A percentile compares a stretch with the other conserved stretches of the same genome.
phyloP scores from a whole-genome alignment of 371 early-diverging fungal species.

The Quaeritorhiza haematococci region DNA sequence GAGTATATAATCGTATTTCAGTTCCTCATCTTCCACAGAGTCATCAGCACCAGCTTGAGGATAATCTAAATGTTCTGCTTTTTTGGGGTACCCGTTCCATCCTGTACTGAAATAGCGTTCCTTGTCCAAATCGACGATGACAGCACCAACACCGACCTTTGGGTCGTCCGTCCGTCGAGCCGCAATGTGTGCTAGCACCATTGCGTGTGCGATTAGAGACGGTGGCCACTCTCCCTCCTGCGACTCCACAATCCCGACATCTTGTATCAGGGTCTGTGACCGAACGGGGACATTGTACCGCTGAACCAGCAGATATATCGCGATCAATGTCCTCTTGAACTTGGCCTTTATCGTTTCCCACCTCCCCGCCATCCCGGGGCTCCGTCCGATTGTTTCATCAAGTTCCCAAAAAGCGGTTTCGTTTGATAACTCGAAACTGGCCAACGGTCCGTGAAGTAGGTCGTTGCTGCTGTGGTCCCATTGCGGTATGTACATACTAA shows the following conservation, averaged over 20 bases:
- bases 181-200: conserved; percentile 39
- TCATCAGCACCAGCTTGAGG: conserved; percentile 38
- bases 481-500: conserved; percentile 29
- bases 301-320: conserved; percentile 6
- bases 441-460: neutral
- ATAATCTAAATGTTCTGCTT: conserved; percentile 31
- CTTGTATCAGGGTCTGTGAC: neutral
- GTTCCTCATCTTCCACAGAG: conserved; percentile 33
- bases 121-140: conserved; percentile 20
- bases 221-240: neutral
- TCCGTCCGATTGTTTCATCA: conserved; percentile 7
- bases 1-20: conserved; percentile 38
- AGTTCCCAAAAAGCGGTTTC: conserved; percentile 9
- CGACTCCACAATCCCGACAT: neutral
- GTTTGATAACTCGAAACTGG: neutral
- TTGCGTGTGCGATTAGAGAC: conserved; percentile 33
- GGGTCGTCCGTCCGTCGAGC: conserved; percentile 37
- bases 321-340: conserved; percentile 15
- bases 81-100: conserved; percentile 39
- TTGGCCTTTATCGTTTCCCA: conserved; percentile 14
- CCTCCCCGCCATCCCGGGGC: conserved; percentile 13
- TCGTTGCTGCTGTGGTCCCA: conserved; percentile 18
- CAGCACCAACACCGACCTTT: conserved; percentile 36
- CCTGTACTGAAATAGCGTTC: conserved; percentile 26
- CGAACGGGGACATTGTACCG: conserved; percentile 12